phyloP scores from a whole-genome alignment of 768 basidiomycete species.

The Boletus pseudopeckii region DNA sequence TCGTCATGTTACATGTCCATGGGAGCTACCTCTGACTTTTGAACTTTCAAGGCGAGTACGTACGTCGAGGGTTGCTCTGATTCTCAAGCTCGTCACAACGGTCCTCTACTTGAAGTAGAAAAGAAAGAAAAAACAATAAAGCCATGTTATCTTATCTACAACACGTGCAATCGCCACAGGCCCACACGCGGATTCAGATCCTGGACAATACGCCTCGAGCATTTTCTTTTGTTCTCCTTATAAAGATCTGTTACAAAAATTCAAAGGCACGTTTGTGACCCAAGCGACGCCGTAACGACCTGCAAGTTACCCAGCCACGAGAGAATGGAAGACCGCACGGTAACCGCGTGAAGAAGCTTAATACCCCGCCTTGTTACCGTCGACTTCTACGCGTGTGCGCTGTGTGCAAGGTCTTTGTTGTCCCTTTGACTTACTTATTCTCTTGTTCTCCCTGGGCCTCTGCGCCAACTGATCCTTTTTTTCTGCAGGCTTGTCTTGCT shows the following conservation, averaged over 20 bases:
- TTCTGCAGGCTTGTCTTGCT: not conserved
- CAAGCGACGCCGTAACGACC: not conserved
- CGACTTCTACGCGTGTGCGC: not conserved
- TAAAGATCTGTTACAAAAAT: not conserved
- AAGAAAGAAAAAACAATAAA: too few relatives aligned
- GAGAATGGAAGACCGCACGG: constrained; percentile 11
- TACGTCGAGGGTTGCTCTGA: too few relatives aligned
- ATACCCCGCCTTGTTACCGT: constrained; percentile 18
- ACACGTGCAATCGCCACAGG: not conserved
- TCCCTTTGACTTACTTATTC: not conserved
- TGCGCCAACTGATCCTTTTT: not conserved
- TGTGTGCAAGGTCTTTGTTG: not conserved
- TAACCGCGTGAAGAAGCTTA: constrained; percentile 17
- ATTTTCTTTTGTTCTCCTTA: constrained; percentile 4
- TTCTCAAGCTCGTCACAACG: too few relatives aligned
- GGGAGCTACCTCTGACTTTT: too few relatives aligned
- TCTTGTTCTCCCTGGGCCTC: not conserved
- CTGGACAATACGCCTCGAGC: not conserved
- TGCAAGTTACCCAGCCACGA: not conserved
- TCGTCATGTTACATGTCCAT: too few relatives aligned
- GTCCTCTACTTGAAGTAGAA: too few relatives aligned
- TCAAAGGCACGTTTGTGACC: constrained; percentile 1
- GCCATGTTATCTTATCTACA: constrained; percentile 9
- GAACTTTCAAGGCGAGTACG: too few relatives aligned
- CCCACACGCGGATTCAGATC: too few relatives aligned